These are phyloP conservation scores for Jimgerdemannia flammicorona DNA, from an alignment of 192 early-diverging fungal genomes.

Conservation along the genomic window DNA sequence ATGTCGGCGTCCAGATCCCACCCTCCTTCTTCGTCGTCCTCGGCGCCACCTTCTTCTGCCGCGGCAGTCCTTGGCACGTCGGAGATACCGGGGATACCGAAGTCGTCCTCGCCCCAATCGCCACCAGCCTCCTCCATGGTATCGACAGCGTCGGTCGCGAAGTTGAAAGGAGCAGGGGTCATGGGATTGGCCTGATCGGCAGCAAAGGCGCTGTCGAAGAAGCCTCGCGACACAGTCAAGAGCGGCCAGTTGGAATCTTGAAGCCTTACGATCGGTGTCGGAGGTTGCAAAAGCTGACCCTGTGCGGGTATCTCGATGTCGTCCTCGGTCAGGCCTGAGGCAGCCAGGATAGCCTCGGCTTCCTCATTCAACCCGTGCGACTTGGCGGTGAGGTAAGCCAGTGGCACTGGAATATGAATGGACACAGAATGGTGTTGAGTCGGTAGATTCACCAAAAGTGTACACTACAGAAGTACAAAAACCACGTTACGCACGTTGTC, in stretches of 20 bases:
- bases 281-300: slow-evolving; percentile 59
- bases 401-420: slow-evolving; percentile 47
- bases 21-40: slow-evolving; percentile 64
- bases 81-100: slow-evolving; percentile 47
- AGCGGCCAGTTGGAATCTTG: slow-evolving; percentile 91
- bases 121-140: slow-evolving; percentile 61
- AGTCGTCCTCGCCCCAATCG: slow-evolving; percentile 76
- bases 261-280: slow-evolving; percentile 67
- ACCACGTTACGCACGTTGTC: slow-evolving; percentile 62
- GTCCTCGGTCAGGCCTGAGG: slow-evolving; percentile 64
- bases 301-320: slow-evolving; percentile 43
- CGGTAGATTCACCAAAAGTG: background rate
- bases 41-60: slow-evolving; percentile 35
- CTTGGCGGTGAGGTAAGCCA: slow-evolving; percentile 92
- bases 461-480: background rate
- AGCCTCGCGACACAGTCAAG: slow-evolving; percentile 75
- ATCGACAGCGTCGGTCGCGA: slow-evolving; percentile 48
- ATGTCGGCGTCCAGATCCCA: slow-evolving; percentile 88
- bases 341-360: slow-evolving; percentile 77
- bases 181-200: slow-evolving; percentile 44
- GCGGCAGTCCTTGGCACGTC: slow-evolving; percentile 29
- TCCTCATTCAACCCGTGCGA: slow-evolving; percentile 84
- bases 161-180: slow-evolving; percentile 51
- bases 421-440: background rate
- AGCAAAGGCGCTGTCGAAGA: slow-evolving; percentile 79